Evolutionary conservation across 305 asterid genomes (phyloP).

Genomic region (Solanum aculeatissimum): DNA sequence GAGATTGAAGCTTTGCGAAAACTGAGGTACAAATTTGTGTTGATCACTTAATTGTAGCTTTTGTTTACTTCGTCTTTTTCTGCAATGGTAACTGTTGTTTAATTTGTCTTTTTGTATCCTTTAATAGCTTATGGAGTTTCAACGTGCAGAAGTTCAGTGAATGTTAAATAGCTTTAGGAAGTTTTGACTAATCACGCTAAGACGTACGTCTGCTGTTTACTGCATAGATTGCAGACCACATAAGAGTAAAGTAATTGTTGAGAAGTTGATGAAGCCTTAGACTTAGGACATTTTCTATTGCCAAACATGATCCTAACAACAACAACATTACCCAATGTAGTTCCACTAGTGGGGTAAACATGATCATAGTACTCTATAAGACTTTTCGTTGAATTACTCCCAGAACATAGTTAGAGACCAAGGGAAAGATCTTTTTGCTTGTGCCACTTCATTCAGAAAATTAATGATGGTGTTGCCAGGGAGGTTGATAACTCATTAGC

Average conservation of each 20-base stretch:
- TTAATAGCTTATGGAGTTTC: neutral
- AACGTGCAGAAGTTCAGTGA: neutral
- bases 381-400: neutral
- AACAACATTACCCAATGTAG: too few species aligned
- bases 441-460: neutral
- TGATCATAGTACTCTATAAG: neutral
- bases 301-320: neutral
- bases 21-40: conserved; percentile 39
- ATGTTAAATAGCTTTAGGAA: neutral
- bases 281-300: neutral
- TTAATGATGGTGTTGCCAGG: neutral
- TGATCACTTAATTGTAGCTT: neutral
- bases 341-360: too few species aligned
- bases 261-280: neutral
- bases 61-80: neutral
- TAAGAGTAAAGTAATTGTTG: neutral
- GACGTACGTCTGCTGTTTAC: neutral
- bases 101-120: neutral
- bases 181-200: neutral
- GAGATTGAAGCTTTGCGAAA: conserved; percentile 75
- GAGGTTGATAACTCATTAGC: neutral
- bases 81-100: neutral
- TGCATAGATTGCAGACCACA: neutral
- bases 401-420: neutral
- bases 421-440: neutral